Evolutionary conservation across 306 rosid species (phyloP).

Genomic region (Argentina anserina): DNA sequence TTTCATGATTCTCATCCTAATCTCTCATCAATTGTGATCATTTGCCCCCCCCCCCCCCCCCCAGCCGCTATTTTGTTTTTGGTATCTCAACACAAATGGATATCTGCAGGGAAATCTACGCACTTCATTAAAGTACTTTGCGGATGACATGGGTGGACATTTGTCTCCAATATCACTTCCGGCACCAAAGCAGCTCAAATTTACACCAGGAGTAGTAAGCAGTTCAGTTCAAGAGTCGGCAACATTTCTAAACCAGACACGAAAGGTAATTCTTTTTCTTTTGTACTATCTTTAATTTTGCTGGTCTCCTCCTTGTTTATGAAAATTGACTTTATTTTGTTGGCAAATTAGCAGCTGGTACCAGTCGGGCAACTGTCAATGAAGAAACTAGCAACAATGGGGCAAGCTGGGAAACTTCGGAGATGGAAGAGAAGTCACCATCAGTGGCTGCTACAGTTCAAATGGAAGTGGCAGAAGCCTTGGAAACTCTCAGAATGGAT

Average conservation of each 20-base stretch:
- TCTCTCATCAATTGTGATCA: neutral
- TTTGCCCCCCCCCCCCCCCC: neutral
- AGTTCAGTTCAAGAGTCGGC: constrained; percentile 47
- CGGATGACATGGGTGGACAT: constrained; percentile 62
- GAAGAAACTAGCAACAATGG: constrained; percentile 63
- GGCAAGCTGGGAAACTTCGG: constrained; percentile 82
- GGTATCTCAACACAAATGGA: constrained; percentile 18
- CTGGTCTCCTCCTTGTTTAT: constrained; percentile 15
- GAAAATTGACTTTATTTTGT: constrained; percentile 22
- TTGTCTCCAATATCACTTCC: constrained; percentile 67
- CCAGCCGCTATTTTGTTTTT: neutral
- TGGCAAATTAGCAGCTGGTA: constrained; percentile 47
- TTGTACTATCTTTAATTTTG: constrained; percentile 1
- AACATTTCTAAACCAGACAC: constrained; percentile 48
- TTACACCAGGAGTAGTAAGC: constrained; percentile 72
- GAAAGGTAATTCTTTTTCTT: constrained; percentile 40
- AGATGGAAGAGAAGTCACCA: constrained; percentile 93
- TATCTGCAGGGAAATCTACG: constrained; percentile 49
- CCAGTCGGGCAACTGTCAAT: constrained; percentile 65
- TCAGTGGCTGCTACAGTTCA: constrained; percentile 88
- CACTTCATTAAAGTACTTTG: constrained; percentile 56
- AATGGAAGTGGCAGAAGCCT: constrained; percentile 94
- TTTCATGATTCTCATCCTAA: neutral
- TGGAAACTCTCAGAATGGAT: constrained; percentile 95
- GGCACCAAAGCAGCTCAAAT: constrained; percentile 80